Base-by-base conservation (phyloP, 2,329 filamentous ascomycete species). In the Apiospora rasikravindrae region DNA sequence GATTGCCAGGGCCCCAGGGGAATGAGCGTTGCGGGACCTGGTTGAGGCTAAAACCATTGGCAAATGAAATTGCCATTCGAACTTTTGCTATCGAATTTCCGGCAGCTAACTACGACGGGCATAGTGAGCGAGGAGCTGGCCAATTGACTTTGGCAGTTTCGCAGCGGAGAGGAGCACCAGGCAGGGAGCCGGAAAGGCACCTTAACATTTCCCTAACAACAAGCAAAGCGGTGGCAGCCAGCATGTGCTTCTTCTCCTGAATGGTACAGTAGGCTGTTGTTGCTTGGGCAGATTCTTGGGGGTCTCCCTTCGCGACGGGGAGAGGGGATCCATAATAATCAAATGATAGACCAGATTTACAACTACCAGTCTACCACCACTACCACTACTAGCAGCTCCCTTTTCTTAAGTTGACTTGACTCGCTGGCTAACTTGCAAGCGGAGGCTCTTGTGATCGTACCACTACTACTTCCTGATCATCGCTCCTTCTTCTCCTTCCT, bases 61-160 rank as follows among this genome's bases (percentile, higher is more conserved):
- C 57, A 64, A 64, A 64, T 64, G 33, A 64, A 37, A 64, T 64
- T 64, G 57, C 57, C 57, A 64, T 64, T 64, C 57, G 57, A 64
- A 64, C 29, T 40, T 64, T 64, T 64, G 57, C 29, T 64, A 33
- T 64, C 57, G 57, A 64, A 40, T 64, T 40, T 33, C 57, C 33
- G 57, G 57, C 29, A n/a, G 29, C 57, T 64, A 64, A 64, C 57
- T n/a, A 14, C 22, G 57, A 64, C n/a, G 37, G 57, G 57, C 6
- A n/a, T 64, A 40, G 57, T 19, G 57, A n/a, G 10, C 8, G 29
- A 37, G 10, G 10, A 4, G 57, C 57, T 40, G 57, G 33, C 57
- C 57, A 64, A 64, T 64, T n/a, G 57, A 64, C 57, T 64, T 64
- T 40, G 57, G 6, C 19, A n/a, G 33, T 64, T 40, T 64, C 57